Base-by-base conservation (phyloP, 257 asterid genomes). In the Solanum sparsipilum region DNA sequence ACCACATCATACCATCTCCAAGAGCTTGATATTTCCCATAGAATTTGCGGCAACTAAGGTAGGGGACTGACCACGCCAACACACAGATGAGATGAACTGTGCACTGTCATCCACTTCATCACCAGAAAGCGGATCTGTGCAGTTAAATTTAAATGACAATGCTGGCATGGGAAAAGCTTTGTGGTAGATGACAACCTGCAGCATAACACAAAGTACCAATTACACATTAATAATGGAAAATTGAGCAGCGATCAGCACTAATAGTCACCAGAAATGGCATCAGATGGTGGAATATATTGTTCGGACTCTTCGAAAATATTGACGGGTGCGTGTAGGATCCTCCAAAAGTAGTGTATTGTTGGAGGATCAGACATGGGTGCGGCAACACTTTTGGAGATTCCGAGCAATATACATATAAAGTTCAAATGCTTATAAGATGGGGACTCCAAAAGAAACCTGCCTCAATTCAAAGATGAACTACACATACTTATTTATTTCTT, bases 31-130 rank as follows among this genome's bases (percentile, higher is more conserved):
- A 83, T 97, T 93, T 35, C 99, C 99, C 94, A 94, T 91, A 85
- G 99, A 97, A 88, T 97, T 97, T 35, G 99, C 98, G 65, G 99
- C 99, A 35, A 97, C 96, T 89, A 97, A 92, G 88, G 98, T 92
- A 75, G 98, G 89, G 9, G 98, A 93, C 72, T 96, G 98, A 44
- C 98, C 95, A 0, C 95, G 97, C 99, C 99, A 97, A 89, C 98
- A 96, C 23, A 95, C 98, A 10, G 99, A 96, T 38, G 99, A 97
- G 91, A 96, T 95, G 90, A 96, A 97, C 89, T 94, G 99, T 71
- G 96, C 92, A 48, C 93, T 31, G 87, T 94, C 98, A 5, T 94
- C 98, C 82, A 91, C 94, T 88, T 96, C 98, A 72, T 97, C 98
- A 2, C 95, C 97, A 13, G 98, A 94, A 20, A 91, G 88, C 4